These are phyloP conservation scores for Cercis canadensis DNA, from an alignment of 306 rosid species.

Conservation along the genomic window DNA sequence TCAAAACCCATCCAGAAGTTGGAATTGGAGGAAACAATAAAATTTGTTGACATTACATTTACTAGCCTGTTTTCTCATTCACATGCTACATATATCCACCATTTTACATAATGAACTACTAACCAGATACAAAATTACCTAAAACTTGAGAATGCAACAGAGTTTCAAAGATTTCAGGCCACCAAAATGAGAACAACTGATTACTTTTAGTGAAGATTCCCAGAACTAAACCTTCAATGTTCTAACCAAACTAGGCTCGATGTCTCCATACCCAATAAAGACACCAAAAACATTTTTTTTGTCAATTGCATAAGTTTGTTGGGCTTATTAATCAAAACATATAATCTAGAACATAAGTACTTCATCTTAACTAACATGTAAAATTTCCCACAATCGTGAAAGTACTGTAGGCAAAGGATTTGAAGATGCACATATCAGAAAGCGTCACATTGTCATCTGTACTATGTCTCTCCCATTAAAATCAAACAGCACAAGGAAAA, in stretches of 20 bases:
- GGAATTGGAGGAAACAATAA: neutral
- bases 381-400: neutral
- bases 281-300: neutral
- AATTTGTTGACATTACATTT: neutral
- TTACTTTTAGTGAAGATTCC: neutral
- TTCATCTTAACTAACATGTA: neutral
- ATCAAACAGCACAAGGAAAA: constrained; percentile 11
- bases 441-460: neutral
- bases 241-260: constrained; percentile 6
- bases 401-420: neutral
- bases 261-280: neutral
- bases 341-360: neutral
- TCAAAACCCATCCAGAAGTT: neutral
- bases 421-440: neutral
- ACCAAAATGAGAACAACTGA: too few species aligned
- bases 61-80: neutral
- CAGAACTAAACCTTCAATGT: neutral
- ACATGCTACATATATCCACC: neutral
- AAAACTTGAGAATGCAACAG: neutral
- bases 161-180: too few species aligned
- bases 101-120: too few species aligned
- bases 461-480: neutral
- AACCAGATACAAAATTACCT: neutral
- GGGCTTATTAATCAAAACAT: neutral
- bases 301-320: neutral